Evolutionary conservation across 2,329 filamentous ascomycete genomes (phyloP).

Genomic region (Colletotrichum tropicale): DNA sequence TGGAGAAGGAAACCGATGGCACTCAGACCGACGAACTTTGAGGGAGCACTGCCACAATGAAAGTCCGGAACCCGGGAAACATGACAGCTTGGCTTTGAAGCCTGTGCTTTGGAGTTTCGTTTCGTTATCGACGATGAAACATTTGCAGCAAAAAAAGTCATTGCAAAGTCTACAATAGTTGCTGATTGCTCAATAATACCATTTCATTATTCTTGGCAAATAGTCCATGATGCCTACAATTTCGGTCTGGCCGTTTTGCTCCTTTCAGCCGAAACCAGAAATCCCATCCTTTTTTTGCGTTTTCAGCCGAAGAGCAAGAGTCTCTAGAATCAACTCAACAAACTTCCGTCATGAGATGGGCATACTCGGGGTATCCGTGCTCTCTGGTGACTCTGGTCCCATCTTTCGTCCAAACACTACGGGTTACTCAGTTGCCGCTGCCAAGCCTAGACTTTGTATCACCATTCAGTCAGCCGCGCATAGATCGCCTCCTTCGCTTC

Average conservation of each 20-base stretch:
- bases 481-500: background rate
- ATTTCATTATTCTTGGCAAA: background rate
- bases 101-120: background rate
- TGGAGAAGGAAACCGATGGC: background rate
- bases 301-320: background rate
- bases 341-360: background rate
- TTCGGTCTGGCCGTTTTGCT: background rate
- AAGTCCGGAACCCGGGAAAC: background rate
- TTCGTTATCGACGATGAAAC: background rate
- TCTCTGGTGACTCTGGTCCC: background rate
- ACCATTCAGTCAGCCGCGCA: conserved; percentile 5
- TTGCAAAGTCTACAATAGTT: background rate
- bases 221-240: background rate
- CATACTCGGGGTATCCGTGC: background rate
- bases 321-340: background rate
- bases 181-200: background rate
- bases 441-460: conserved; percentile 1
- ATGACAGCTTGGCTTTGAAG: background rate
- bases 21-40: conserved; percentile 4
- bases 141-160: background rate
- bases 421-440: conserved; percentile 4
- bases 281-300: background rate
- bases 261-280: background rate
- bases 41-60: background rate
- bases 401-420: conserved; percentile 2